These are phyloP conservation scores for Rhynchosporium agropyri DNA, from an alignment of 2,329 filamentous ascomycete species.

Conservation along the genomic window DNA sequence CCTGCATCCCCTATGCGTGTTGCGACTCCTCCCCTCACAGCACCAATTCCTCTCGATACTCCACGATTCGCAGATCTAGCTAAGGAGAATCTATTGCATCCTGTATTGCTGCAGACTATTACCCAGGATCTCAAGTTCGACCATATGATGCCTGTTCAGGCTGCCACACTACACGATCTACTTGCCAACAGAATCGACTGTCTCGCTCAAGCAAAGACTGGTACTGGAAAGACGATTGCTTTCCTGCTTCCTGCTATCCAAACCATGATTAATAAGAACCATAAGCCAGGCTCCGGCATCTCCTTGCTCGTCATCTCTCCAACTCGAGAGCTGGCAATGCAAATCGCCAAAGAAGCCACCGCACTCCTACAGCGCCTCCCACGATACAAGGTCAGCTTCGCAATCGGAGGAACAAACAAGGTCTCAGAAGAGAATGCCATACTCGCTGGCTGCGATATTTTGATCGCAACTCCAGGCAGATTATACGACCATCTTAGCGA, in stretches of 20 bases:
- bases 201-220: slow-evolving; percentile 93
- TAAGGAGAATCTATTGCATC: slow-evolving; percentile 49
- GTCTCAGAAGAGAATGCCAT: slow-evolving; percentile 66
- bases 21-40: slow-evolving; percentile 44
- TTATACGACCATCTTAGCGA: slow-evolving; percentile 74
- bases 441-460: slow-evolving; percentile 78
- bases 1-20: slow-evolving; percentile 43
- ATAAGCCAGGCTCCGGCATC: slow-evolving; percentile 54
- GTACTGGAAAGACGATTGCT: slow-evolving; percentile 93
- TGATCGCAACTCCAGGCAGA: slow-evolving; percentile 89
- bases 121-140: slow-evolving; percentile 73
- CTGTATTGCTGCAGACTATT: slow-evolving; percentile 58
- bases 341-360: slow-evolving; percentile 78
- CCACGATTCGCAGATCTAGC: slow-evolving; percentile 52
- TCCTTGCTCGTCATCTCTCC: slow-evolving; percentile 75
- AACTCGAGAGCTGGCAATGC: slow-evolving; percentile 78
- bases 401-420: slow-evolving; percentile 93
- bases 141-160: slow-evolving; percentile 91
- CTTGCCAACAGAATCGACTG: slow-evolving; percentile 67
- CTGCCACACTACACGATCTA: slow-evolving; percentile 77
- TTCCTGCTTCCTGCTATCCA: slow-evolving; percentile 88
- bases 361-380: slow-evolving; percentile 39
- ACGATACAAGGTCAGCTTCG: slow-evolving; percentile 61
- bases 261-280: slow-evolving; percentile 54
- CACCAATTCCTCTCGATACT: slow-evolving; percentile 48